A percentile compares a stretch with the other conserved stretches of the same genome.
phyloP scores from a whole-genome alignment of 768 basidiomycete species.

The Boletus subparvulus region DNA sequence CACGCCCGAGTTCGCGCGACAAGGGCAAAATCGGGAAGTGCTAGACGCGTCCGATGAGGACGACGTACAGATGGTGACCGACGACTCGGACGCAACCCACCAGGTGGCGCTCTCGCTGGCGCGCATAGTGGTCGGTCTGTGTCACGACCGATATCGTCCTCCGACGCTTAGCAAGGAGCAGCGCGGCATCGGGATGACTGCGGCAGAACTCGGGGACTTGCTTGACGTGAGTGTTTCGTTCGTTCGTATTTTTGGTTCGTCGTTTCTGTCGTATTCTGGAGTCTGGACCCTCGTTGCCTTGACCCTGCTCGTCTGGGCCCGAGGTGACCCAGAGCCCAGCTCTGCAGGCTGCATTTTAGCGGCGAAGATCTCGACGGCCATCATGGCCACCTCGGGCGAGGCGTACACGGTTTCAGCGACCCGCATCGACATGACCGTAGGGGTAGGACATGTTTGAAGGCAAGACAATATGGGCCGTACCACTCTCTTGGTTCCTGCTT shows the following conservation, averaged over 20 bases:
- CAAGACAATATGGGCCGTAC: background rate
- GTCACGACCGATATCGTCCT: slow-evolving; percentile 19
- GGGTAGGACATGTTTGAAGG: slow-evolving; percentile 1
- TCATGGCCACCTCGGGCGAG: background rate
- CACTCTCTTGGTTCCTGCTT: slow-evolving; percentile 3
- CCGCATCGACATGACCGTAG: slow-evolving; percentile 13
- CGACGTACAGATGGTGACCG: background rate
- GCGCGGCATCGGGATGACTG: slow-evolving; percentile 23
- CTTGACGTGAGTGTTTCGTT: slow-evolving; percentile 31
- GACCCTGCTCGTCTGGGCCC: slow-evolving; percentile 18
- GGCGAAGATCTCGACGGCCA: slow-evolving; percentile 14
- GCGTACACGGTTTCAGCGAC: slow-evolving; percentile 6
- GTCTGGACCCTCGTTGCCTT: slow-evolving; percentile 5
- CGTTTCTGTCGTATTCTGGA: background rate
- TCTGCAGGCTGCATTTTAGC: slow-evolving; percentile 11
- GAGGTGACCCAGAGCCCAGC: slow-evolving; percentile 7
- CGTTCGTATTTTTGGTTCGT: background rate
- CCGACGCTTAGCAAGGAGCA: slow-evolving; percentile 2
- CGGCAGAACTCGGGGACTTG: slow-evolving; percentile 32
- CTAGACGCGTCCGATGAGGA: slow-evolving; percentile 1
- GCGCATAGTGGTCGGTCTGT: slow-evolving; percentile 24
- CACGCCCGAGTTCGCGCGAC: slow-evolving; percentile 6
- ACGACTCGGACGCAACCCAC: slow-evolving; percentile 1
- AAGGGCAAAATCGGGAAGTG: background rate
- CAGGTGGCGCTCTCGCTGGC: slow-evolving; percentile 23